Conservation (phyloP, 2,329 filamentous ascomycete species). For the Aspergillus aculeatinus region DNA sequence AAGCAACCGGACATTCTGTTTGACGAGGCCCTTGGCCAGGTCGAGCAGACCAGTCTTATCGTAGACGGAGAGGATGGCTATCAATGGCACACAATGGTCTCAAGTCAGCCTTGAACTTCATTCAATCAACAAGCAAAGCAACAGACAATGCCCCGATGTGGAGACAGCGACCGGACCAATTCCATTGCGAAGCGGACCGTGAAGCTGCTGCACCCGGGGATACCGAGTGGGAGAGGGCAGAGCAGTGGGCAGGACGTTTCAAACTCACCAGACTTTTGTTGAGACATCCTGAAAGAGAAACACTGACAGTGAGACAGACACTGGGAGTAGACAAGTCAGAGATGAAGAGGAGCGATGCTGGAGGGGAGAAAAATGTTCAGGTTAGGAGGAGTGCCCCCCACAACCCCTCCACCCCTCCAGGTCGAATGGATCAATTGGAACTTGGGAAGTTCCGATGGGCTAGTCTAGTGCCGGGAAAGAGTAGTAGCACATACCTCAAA, state of each 20-base stretch:
- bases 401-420: constrained; percentile 8
- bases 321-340: constrained; percentile 18
- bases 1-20: constrained; percentile 87
- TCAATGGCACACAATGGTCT: constrained; percentile 1
- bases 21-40: constrained; percentile 82
- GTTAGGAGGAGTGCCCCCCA: constrained; percentile 11
- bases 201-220: constrained; percentile 10
- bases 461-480: neutral
- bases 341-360: constrained; percentile 8
- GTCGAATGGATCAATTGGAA: neutral
- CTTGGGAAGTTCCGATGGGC: neutral
- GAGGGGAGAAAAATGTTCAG: constrained; percentile 7
- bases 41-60: constrained; percentile 97
- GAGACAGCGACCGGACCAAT: constrained; percentile 14
- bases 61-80: constrained; percentile 94
- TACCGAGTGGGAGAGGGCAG: constrained; percentile 15
- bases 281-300: constrained; percentile 34
- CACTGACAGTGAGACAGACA: constrained; percentile 21
- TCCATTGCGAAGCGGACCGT: constrained; percentile 20
- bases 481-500: neutral
- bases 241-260: neutral
- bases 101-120: constrained; percentile 11
- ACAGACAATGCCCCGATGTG: constrained; percentile 17
- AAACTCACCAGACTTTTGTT: constrained; percentile 42
- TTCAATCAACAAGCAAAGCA: constrained; percentile 6